Evolutionary conservation across 2,329 filamentous ascomycete genomes (phyloP).

Genomic region (Cyclaneusma minus): DNA sequence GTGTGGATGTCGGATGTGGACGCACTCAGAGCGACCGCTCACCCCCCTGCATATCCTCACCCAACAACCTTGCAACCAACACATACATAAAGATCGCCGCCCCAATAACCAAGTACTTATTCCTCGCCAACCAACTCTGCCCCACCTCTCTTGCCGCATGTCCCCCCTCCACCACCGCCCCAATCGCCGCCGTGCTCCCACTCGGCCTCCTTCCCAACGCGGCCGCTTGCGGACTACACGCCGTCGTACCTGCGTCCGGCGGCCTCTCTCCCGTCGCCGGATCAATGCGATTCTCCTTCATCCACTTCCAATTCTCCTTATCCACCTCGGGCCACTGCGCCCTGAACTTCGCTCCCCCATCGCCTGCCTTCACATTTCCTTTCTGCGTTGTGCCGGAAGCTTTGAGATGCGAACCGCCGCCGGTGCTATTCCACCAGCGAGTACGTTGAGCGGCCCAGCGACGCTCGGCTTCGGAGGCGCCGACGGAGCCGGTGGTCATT

Average conservation of each 20-base stretch:
- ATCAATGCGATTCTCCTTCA: conserved; percentile 71
- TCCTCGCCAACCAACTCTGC: conserved; percentile 64
- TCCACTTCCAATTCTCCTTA: conserved; percentile 82
- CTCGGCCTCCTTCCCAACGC: conserved; percentile 47
- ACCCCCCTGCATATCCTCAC: no score
- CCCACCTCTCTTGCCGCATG: conserved; percentile 62
- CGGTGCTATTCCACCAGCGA: conserved; percentile 94
- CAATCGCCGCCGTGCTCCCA: conserved; percentile 35
- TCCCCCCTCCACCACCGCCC: conserved; percentile 62
- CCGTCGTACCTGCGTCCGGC: conserved; percentile 31
- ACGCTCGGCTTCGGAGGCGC: conserved; percentile 61
- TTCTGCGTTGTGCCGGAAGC: conserved; percentile 35
- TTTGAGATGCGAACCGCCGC: conserved; percentile 55
- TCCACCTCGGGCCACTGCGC: conserved; percentile 84
- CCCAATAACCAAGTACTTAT: conserved; percentile 62
- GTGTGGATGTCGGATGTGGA: no score
- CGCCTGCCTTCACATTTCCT: conserved; percentile 78
- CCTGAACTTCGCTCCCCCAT: conserved; percentile 82
- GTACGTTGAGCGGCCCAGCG: conserved; percentile 62
- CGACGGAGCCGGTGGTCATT: conserved; percentile 89
- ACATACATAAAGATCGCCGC: conserved; percentile 69
- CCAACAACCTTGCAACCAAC: conserved; percentile 57
- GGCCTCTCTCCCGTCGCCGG: conserved; percentile 53
- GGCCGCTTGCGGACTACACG: conserved; percentile 43
- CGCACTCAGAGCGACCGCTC: no score